Conservation (phyloP, 768 basidiomycete species). For the Pisolithus microcarpus region DNA sequence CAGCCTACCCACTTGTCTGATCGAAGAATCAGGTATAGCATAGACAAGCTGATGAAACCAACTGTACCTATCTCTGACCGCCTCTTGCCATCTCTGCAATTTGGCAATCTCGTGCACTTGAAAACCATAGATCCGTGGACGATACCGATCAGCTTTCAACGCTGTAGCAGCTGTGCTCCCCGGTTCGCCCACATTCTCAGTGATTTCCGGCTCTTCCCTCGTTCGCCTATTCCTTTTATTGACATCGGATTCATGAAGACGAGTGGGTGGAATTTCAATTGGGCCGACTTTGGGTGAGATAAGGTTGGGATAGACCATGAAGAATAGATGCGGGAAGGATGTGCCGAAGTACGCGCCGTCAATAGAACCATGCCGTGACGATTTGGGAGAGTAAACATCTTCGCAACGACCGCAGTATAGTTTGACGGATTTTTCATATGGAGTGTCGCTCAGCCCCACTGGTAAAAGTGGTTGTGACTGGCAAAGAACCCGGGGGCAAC, state of each 20-base stretch:
- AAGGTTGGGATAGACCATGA: constrained; percentile 93
- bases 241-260: constrained; percentile 22
- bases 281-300: constrained; percentile 76
- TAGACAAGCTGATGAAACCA: background rate
- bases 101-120: constrained; percentile 91
- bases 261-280: constrained; percentile 27
- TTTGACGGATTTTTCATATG: constrained; percentile 98
- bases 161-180: constrained; percentile 78
- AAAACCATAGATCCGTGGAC: constrained; percentile 95
- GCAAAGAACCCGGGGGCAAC: constrained; percentile 96
- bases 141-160: constrained; percentile 84
- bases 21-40: constrained; percentile 5
- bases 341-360: constrained; percentile 99
- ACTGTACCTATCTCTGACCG: constrained; percentile 70
- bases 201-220: constrained; percentile 44
- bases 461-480: constrained; percentile 92
- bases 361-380: constrained; percentile 91
- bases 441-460: constrained; percentile 90
- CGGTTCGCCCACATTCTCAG: constrained; percentile 55
- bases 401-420: constrained; percentile 98
- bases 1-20: constrained; percentile 43
- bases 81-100: constrained; percentile 94
- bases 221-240: constrained; percentile 39
- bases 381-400: constrained; percentile 97
- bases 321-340: constrained; percentile 93